Evolutionary conservation across 805 yeast genomes (phyloP).

Genomic region (Spathaspora arborariae): DNA sequence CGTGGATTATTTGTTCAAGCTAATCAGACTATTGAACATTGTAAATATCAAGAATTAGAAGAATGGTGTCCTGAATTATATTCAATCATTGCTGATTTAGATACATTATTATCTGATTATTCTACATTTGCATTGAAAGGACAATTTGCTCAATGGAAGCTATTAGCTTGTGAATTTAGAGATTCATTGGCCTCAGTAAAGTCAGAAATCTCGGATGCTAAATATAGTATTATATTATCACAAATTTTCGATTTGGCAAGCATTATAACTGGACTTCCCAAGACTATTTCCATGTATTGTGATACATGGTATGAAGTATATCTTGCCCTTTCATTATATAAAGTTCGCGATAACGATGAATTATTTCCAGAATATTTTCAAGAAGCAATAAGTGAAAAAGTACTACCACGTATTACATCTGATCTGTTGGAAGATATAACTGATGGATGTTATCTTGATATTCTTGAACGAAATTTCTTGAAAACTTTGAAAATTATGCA

Average conservation of each 20-base stretch:
- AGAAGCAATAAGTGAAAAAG: slow-evolving; percentile 29
- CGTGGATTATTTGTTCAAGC: slow-evolving; percentile 65
- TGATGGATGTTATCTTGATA: slow-evolving; percentile 45
- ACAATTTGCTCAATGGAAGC: slow-evolving; percentile 49
- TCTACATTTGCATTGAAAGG: slow-evolving; percentile 35
- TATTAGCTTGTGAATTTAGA: slow-evolving; percentile 45
- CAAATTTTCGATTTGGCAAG: slow-evolving; percentile 42
- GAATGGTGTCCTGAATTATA: slow-evolving; percentile 27
- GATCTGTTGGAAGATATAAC: slow-evolving; percentile 23
- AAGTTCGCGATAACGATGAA: slow-evolving; percentile 45
- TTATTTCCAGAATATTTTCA: slow-evolving; percentile 32
- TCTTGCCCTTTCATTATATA: slow-evolving; percentile 52
- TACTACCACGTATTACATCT: slow-evolving; percentile 33
- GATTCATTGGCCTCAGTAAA: slow-evolving; percentile 32
- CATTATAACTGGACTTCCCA: slow-evolving; percentile 45
- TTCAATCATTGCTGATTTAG: slow-evolving; percentile 39
- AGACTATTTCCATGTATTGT: slow-evolving; percentile 49
- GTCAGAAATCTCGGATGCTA: slow-evolving; percentile 19
- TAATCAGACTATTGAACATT: slow-evolving; percentile 40
- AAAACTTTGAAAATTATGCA: slow-evolving; percentile 58
- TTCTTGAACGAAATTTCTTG: slow-evolving; percentile 53
- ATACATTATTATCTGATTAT: slow-evolving; percentile 37
- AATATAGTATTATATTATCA: slow-evolving; percentile 23
- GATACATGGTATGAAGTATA: slow-evolving; percentile 68
- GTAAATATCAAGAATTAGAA: slow-evolving; percentile 40